phyloP scores from a whole-genome alignment of 1,284 basidiomycete species.

The Pulveroboletus sp. region DNA sequence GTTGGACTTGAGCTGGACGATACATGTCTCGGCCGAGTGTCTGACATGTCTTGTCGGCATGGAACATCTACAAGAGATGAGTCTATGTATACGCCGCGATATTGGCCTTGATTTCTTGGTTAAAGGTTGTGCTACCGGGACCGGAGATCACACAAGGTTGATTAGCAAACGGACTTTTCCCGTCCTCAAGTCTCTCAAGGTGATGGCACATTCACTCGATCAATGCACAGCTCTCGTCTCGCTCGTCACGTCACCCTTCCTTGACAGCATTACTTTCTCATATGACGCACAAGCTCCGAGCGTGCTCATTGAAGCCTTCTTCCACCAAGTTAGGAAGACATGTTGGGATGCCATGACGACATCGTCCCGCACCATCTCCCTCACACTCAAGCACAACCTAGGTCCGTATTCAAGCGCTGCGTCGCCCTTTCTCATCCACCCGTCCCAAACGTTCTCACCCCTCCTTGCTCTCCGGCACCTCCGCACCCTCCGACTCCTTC shows the following conservation, averaged over 20 bases:
- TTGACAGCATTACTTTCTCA: constrained; percentile 26
- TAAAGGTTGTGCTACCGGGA: constrained; percentile 5
- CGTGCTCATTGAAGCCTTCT: constrained; percentile 28
- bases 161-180: constrained; percentile 20
- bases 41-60: constrained; percentile 24
- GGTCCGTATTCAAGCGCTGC: constrained; percentile 18
- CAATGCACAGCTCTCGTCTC: constrained; percentile 32
- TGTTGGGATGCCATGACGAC: constrained; percentile 2
- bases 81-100: constrained; percentile 22
- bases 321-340: constrained; percentile 23
- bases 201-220: constrained; percentile 27
- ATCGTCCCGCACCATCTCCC: constrained; percentile 11
- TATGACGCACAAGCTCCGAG: constrained; percentile 34
- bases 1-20: constrained; percentile 26
- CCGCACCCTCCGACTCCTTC: constrained; percentile 26
- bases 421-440: constrained; percentile 28
- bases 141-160: neutral
- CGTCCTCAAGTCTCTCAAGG: constrained; percentile 25
- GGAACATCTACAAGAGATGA: constrained; percentile 27
- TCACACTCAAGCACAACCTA: constrained; percentile 34
- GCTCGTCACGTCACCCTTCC: constrained; percentile 25
- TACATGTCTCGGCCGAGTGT: constrained; percentile 30
- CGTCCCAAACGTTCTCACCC: constrained; percentile 25
- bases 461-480: constrained; percentile 25
- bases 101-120: constrained; percentile 22